phyloP scores from a whole-genome alignment of 495 filamentous ascomycete species.

The Glutinoglossum americanum region DNA sequence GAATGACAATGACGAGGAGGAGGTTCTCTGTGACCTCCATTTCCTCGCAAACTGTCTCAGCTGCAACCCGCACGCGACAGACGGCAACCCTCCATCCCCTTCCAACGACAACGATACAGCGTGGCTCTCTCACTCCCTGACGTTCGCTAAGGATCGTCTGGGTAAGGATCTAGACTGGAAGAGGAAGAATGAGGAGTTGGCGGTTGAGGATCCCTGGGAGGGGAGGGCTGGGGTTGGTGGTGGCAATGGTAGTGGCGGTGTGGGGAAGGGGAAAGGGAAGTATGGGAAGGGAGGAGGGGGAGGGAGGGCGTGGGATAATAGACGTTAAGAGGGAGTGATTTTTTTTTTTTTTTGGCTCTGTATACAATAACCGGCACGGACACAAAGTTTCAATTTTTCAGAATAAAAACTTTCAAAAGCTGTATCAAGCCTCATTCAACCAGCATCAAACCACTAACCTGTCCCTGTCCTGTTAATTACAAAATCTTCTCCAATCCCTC shows the following conservation, averaged over 20 bases:
- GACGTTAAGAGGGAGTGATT: too few species aligned
- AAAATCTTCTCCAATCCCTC: too few species aligned
- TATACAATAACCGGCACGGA: too few species aligned
- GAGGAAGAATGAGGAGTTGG: conserved; percentile 66
- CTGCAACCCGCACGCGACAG: conserved; percentile 64
- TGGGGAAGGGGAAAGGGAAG: background rate
- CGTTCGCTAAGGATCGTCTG: conserved; percentile 69
- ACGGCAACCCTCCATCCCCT: conserved; percentile 69
- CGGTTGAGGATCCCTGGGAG: conserved; percentile 87
- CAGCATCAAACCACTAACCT: too few species aligned
- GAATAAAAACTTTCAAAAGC: too few species aligned
- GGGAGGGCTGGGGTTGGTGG: conserved; percentile 17
- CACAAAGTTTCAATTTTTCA: too few species aligned
- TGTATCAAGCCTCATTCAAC: too few species aligned
- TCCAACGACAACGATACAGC: conserved; percentile 41
- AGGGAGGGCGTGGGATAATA: background rate
- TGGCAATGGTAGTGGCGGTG: background rate
- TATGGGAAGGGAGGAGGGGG: background rate
- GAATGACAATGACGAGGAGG: conserved; percentile 35
- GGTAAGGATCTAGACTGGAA: conserved; percentile 88
- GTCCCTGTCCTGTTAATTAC: too few species aligned
- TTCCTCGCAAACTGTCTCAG: conserved; percentile 88
- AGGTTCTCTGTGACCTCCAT: conserved; percentile 63
- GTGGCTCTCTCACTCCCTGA: conserved; percentile 46
- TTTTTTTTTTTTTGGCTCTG: too few species aligned